Percentiles rank a stretch among this genome's conserved stretches.
Conservation (phyloP, 116 monocot genomes). For the Iris pallida region DNA sequence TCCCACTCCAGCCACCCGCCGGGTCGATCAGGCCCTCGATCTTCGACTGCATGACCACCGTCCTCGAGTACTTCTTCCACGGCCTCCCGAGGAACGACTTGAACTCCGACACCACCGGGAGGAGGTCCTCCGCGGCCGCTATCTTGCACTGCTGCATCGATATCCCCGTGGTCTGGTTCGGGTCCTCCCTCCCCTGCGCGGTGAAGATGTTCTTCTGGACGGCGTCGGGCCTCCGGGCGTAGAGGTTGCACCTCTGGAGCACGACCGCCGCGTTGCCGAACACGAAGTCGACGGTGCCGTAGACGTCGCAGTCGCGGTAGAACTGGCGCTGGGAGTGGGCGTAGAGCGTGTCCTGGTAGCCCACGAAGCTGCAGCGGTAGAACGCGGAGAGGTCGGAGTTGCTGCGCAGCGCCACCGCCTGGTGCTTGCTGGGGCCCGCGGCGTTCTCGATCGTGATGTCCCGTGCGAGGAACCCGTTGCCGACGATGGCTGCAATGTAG, state of each 20-base stretch:
- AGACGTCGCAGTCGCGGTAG: constrained; percentile 31
- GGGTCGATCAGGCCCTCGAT: constrained; percentile 36
- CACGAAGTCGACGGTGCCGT: constrained; percentile 33
- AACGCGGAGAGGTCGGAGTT: constrained; percentile 36
- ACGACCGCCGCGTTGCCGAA: constrained; percentile 33
- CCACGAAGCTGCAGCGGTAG: constrained; percentile 46
- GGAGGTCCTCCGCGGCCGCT: constrained; percentile 17
- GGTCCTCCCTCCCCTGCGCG: constrained; percentile 36
- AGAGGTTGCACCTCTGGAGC: constrained; percentile 37
- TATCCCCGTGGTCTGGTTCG: constrained; percentile 41
- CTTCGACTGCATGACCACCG: constrained; percentile 52
- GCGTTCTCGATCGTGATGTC: constrained; percentile 33
- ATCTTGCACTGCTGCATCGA: constrained; percentile 29
- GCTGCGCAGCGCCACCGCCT: constrained; percentile 35
- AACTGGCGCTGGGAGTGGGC: constrained; percentile 30
- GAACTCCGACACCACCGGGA: not conserved
- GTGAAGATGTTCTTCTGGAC: constrained; percentile 37
- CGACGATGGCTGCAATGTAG: constrained; percentile 32
- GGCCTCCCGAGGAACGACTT: constrained; percentile 43
- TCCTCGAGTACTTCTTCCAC: constrained; percentile 66
- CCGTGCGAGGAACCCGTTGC: constrained; percentile 26
- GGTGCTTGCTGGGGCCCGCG: constrained; percentile 30
- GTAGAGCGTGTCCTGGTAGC: constrained; percentile 40
- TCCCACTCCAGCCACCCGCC: constrained; percentile 59
- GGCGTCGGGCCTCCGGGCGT: constrained; percentile 21